Evolutionary conservation across 176 grass and related monocot species (phyloP).

Genomic region (Musa acuminata): DNA sequence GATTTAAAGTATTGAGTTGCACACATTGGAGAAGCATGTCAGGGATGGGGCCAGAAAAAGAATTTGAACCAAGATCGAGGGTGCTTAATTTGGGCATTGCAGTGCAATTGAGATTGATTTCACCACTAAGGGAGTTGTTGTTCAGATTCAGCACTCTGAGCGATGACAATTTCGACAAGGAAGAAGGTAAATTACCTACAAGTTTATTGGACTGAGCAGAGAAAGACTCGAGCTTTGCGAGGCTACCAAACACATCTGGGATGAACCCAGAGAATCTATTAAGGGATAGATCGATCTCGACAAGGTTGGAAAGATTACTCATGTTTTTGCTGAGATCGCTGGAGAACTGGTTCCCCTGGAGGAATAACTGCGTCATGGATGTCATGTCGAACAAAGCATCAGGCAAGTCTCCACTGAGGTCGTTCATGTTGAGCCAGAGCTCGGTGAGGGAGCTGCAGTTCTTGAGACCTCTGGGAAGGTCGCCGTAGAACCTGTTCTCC

Average conservation of each 20-base stretch:
- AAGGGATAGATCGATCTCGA: constrained; percentile 50
- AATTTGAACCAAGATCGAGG: background rate
- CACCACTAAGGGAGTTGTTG: constrained; percentile 56
- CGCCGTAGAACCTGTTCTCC: constrained; percentile 39
- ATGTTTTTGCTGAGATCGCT: constrained; percentile 32
- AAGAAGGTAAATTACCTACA: constrained; percentile 41
- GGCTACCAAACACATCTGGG: constrained; percentile 57
- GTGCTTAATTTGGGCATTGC: background rate
- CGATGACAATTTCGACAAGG: constrained; percentile 38
- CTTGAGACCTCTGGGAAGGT: constrained; percentile 35
- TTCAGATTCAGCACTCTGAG: constrained; percentile 56
- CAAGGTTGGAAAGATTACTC: constrained; percentile 55
- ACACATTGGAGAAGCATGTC: background rate
- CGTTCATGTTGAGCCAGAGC: constrained; percentile 49
- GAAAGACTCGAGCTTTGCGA: constrained; percentile 44
- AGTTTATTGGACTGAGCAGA: constrained; percentile 43
- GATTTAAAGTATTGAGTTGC: background rate
- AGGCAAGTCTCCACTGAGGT: constrained; percentile 46
- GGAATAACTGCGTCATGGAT: constrained; percentile 27
- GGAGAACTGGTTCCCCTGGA: constrained; percentile 54
- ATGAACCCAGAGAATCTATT: constrained; percentile 54
- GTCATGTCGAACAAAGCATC: constrained; percentile 47
- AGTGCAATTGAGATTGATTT: constrained; percentile 38
- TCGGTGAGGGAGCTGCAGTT: constrained; percentile 47
- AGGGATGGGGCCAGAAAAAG: background rate